Base-by-base conservation (phyloP, 169 alveolate genomes). In the Toxoplasma gondii region DNA sequence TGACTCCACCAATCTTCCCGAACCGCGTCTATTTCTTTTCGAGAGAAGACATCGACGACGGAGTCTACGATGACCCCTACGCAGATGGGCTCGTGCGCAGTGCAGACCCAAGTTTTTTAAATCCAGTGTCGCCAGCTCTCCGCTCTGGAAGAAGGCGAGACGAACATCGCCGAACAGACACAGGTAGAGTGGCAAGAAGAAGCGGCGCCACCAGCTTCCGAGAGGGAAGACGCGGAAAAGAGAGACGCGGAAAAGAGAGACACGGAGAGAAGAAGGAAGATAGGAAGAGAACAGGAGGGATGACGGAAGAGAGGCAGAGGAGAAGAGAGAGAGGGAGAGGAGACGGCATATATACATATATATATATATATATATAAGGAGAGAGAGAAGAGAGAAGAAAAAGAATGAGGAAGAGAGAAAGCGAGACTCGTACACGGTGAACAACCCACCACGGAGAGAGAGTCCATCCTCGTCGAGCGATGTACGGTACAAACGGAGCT, bases 1-100 rank as follows among this genome's bases (percentile, higher is more conserved):
- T 74, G 84, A 74, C 84, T 24, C 84, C 84, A 16, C 84, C 84
- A 7, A 36, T 74, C 44, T 34, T 36, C 43, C 84, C 84, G 24
- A 74, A 74, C 43, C 84, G 84, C 84, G 84, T 36, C 39, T 74
- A 34, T 19, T 74, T 74, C 27, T 74, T 31, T 16, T 19, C 84
- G 44, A 4, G 44, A 12, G 49, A 74, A 31, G 84, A 74, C 39
- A 4, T 74, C 10, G 84, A 74, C 2, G 49, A 74, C 39, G 84
- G 84, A 17, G 84, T 36, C 16, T 74, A 74, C 84, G 84, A 74
- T 27, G 84, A 74, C 84, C 84, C 84, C 44, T 74, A 74, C 84
- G 84, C 84, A 22, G 84, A 74, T 24, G 84, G 84, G 27, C 39
- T 36, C 16, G 84, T 74, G 44, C 24, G 43, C 24, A 31, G 44